A percentile compares a stretch with the other conserved stretches of the same genome.
phyloP scores from a whole-genome alignment of 2,329 filamentous ascomycete species.

The Fusarium gaditjirri region DNA sequence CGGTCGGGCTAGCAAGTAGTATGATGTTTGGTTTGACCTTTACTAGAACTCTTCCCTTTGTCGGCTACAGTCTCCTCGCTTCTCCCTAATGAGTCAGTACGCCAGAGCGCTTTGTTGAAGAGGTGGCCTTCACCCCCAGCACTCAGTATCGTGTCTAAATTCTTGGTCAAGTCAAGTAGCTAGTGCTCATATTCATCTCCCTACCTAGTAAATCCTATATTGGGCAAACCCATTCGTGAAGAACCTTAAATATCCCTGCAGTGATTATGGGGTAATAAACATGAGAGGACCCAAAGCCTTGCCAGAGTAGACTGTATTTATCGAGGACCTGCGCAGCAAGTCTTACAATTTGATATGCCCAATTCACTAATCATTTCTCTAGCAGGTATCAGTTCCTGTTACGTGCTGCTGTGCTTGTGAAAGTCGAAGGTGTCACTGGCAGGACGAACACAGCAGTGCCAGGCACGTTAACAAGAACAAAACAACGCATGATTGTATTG shows the following conservation, averaged over 20 bases:
- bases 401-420: not conserved
- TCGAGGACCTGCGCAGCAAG: not conserved
- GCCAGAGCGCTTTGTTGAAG: not conserved
- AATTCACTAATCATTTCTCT: not conserved
- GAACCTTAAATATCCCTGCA: not conserved
- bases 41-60: not conserved
- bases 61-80: not conserved
- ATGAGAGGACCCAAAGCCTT: not conserved
- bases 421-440: not conserved
- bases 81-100: not conserved
- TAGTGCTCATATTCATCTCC: not conserved
- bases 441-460: not conserved
- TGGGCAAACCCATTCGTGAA: not conserved
- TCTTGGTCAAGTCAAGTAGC: not conserved
- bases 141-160: not conserved
- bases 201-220: not conserved
- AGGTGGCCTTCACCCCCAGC: not conserved
- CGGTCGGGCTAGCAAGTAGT: not conserved
- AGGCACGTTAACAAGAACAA: not conserved
- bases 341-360: not conserved
- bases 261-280: not conserved
- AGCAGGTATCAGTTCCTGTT: not conserved
- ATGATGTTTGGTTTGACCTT: not conserved
- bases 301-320: not conserved
- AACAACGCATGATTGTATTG: not conserved